These are phyloP conservation scores for Reutealis trisperma DNA, from an alignment of 345 rosid genomes.

Conservation along the genomic window DNA sequence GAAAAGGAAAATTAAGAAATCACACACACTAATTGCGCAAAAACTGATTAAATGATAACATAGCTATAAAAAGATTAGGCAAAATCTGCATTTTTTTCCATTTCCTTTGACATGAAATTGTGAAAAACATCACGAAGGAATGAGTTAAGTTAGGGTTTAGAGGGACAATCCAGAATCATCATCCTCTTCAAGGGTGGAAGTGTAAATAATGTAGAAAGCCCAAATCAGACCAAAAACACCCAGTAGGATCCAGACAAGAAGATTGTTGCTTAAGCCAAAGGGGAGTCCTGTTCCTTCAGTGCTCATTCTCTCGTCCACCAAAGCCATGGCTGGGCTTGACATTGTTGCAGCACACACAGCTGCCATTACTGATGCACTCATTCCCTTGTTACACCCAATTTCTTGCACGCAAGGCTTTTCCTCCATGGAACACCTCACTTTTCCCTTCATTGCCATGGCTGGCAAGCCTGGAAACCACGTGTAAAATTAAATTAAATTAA, in stretches of 20 bases:
- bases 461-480: constrained; percentile 57
- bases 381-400: constrained; percentile 36
- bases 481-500: not conserved
- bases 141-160: constrained; percentile 23
- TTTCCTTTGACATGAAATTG: not conserved
- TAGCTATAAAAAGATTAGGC: too few relatives aligned
- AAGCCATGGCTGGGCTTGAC: constrained; percentile 72
- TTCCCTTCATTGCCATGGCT: constrained; percentile 49
- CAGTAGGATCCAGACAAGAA: constrained; percentile 82
- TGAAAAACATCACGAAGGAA: too few relatives aligned
- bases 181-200: constrained; percentile 68
- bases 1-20: too few relatives aligned
- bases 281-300: constrained; percentile 92
- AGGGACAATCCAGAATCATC: constrained; percentile 92
- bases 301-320: constrained; percentile 82
- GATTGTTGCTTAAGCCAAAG: constrained; percentile 89
- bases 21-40: too few relatives aligned
- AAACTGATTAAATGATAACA: too few relatives aligned
- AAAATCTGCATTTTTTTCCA: too few relatives aligned
- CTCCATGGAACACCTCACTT: constrained; percentile 60
- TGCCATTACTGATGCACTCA: constrained; percentile 45
- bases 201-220: constrained; percentile 72
- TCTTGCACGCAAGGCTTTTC: constrained; percentile 33
- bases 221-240: constrained; percentile 85
- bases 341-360: constrained; percentile 54